Evolutionary conservation across 1,284 basidiomycete genomes (phyloP), one percentile per base, ranked within the genome.

Genomic region (Pseudomicrostroma phylloplanum): DNA sequence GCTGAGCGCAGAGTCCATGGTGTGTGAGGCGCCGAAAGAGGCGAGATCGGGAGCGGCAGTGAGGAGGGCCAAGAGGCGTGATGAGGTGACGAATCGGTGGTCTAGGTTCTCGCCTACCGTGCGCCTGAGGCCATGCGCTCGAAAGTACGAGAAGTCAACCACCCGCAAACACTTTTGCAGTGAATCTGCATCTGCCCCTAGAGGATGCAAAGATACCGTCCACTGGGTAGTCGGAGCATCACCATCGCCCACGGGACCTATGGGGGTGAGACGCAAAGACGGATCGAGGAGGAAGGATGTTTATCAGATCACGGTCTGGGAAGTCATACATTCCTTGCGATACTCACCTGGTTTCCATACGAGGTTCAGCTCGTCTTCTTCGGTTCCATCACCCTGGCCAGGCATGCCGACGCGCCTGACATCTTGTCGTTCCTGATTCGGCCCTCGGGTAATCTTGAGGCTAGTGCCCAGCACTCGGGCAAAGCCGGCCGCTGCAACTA

Each of bases 61-160:
- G 48, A 79, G 68, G 49, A 79, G 62, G 4, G 76, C 69, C 6
- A 80, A 65, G 6, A 98, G 84, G 56, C 92, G 85, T 60, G 89
- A 87, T 0, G 90, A 88, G 0, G 94, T 98, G 30, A 97, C 93
- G 74, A 94, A 98, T 15, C 93, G 89, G 67, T 88, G 88, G 64
- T 87, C 87, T 36, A 91, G 86, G 58, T 91, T 90, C 79, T 96
- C 91, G 41, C 90, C 91, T 19, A 96, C 86, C 0, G 89, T 91
- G 21, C 94, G 87, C 57, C 91, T 85, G 86, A 96, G 90, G 0
- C 93, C 93, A 65, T 94, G 92, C 21, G 92, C 93, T 40, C 91
- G 86, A 81, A 94, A 96, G 76, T 92, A 89, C 72, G 91, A 92
- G 76, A 96, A 96, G 74, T 78, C 76, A 43, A 79, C 60, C 40